phyloP scores from a whole-genome alignment of 202 grass and related monocot species.

The Tripidium arundinaceum region DNA sequence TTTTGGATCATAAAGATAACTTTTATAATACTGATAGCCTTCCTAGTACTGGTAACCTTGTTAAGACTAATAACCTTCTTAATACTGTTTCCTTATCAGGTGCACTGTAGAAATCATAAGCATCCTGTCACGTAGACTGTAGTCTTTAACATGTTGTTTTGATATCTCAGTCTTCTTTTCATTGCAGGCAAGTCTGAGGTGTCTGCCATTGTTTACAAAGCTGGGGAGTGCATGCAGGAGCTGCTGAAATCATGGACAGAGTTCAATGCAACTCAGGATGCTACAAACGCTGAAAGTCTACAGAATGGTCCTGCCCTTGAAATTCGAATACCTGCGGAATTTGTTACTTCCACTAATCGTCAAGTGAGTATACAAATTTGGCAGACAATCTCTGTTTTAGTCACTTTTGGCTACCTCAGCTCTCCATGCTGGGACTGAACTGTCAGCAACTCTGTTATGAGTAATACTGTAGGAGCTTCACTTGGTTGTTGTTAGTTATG shows the following conservation, averaged over 20 bases:
- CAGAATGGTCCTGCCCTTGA: slow-evolving; percentile 74
- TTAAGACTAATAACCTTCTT: background rate
- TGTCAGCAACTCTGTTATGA: slow-evolving; percentile 6
- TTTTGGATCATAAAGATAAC: background rate
- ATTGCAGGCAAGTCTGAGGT: slow-evolving; percentile 68
- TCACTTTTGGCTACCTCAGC: slow-evolving; percentile 4
- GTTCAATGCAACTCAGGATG: slow-evolving; percentile 62
- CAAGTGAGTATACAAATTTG: slow-evolving; percentile 52
- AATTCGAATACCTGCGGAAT: slow-evolving; percentile 79
- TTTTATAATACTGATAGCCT: background rate
- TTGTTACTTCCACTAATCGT: slow-evolving; percentile 83
- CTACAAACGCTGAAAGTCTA: slow-evolving; percentile 49
- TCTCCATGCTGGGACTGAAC: background rate
- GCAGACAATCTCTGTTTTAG: background rate
- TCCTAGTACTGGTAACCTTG: background rate
- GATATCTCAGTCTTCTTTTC: background rate
- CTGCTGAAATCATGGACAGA: slow-evolving; percentile 94
- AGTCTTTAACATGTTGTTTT: background rate
- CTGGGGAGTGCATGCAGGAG: slow-evolving; percentile 94
- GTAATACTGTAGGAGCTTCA: background rate
- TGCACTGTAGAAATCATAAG: background rate
- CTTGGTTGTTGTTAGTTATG: background rate
- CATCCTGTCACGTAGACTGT: background rate
- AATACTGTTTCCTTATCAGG: background rate
- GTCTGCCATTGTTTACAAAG: slow-evolving; percentile 84